These are phyloP conservation scores for Sclerotinia glacialis DNA, from an alignment of 2,329 filamentous ascomycete genomes.

Conservation along the genomic window DNA sequence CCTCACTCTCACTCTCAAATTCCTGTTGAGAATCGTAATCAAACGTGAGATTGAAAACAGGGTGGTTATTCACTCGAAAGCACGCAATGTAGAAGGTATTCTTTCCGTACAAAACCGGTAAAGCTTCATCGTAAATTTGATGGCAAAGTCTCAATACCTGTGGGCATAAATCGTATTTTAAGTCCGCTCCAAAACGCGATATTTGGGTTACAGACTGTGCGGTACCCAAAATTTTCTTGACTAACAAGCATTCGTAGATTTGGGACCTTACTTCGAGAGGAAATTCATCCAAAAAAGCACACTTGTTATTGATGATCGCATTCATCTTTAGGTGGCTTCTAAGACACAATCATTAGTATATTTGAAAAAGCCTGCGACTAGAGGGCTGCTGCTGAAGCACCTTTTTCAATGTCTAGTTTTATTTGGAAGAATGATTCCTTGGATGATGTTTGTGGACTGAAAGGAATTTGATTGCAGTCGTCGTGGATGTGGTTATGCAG, in stretches of 20 bases:
- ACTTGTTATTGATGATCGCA: not conserved
- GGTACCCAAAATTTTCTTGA: constrained; percentile 14
- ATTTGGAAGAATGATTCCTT: not conserved
- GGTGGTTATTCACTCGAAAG: not conserved
- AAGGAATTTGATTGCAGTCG: not conserved
- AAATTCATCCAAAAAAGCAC: constrained; percentile 7
- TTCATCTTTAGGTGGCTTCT: not conserved
- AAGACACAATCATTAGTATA: not conserved
- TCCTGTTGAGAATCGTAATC: not conserved
- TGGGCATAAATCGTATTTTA: constrained; percentile 25
- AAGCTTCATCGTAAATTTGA: constrained; percentile 12
- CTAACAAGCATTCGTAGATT: constrained; percentile 42
- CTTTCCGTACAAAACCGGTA: constrained; percentile 44
- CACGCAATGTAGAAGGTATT: constrained; percentile 43
- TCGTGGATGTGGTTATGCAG: not conserved
- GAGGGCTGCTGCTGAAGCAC: too few species aligned
- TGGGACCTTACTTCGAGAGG: constrained; percentile 54
- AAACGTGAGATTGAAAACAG: not conserved
- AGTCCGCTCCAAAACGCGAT: not conserved
- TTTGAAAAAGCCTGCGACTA: not conserved
- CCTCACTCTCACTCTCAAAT: not conserved
- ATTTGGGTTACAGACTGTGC: not conserved
- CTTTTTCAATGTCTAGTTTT: not conserved
- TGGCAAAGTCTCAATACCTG: constrained; percentile 20
- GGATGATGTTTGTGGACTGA: not conserved